Evolutionary conservation across 371 early-diverging fungal genomes (phyloP), one percentile per base, ranked within the genome.

Genomic region (Mortierella sp.): DNA sequence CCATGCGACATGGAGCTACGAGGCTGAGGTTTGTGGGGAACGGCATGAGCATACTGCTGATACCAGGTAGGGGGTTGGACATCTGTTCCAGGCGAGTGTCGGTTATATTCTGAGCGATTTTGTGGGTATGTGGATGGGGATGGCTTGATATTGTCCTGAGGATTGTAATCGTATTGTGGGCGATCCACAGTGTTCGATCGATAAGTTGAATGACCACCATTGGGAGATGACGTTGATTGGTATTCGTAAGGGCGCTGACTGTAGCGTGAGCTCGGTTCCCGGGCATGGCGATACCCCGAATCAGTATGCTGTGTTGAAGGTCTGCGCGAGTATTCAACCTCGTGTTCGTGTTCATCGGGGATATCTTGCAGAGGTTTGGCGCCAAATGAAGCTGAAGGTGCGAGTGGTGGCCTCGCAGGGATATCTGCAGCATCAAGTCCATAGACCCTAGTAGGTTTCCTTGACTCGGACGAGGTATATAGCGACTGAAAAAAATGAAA

Each of bases 391-490:
- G 67, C 62, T 5, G 74, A 64, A 24, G 72, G 68, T 2, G 77
- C 68, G 24, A 63, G 70, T 2, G 76, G 68, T 0, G 74, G 68
- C 11, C 64, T 24, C 3, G 62, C 20, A 16, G 72, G 73, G 20
- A 49, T 51, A 51, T 83, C 78, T 22, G 78, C 83, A 14, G 78
- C 83, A 52, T 78, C 78, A 30, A 73, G 62, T 26, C 78, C 77
- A 24, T 80, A 80, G 39, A 80, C 62, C 9, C 81, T 54, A n/a
- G 72, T 39, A 30, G 78, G 49, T 35, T 57, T 70, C 24, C 71
- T 70, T 0, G 62, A 18, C 11, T 75, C 75, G 11, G 28, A n/a
- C 24, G 52, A 60, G n/a, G n/a, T 20, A 40, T 61, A 49, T 43
- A 66, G n/a, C 11, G 70, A 52, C 75, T 75, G 30, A 30, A 30